These are phyloP conservation scores for Blastocladiella britannica DNA, from an alignment of 192 early-diverging fungal species.

Conservation along the genomic window DNA sequence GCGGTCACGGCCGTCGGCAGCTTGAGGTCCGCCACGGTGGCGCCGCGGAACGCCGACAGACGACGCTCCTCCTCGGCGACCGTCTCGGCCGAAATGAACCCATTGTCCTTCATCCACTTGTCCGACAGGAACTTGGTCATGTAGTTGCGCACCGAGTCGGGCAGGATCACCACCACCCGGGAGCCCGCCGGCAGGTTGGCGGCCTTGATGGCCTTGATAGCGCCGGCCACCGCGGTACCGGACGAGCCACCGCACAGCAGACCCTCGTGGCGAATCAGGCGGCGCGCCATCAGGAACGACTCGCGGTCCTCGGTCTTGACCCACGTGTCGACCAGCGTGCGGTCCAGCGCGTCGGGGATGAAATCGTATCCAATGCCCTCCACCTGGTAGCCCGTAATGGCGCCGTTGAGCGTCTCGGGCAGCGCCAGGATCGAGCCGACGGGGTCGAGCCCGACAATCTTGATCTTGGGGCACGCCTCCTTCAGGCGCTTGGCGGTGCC, in stretches of 20 bases:
- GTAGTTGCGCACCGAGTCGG: constrained; percentile 97
- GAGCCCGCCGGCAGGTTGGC: constrained; percentile 53
- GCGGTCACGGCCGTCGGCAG: constrained; percentile 74
- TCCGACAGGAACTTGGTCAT: constrained; percentile 99
- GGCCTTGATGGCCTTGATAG: constrained; percentile 58
- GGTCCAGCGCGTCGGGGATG: constrained; percentile 77
- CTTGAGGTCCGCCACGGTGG: constrained; percentile 57
- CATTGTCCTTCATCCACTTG: constrained; percentile 81
- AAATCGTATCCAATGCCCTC: constrained; percentile 99
- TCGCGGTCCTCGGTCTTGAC: constrained; percentile 92
- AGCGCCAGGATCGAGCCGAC: constrained; percentile 82
- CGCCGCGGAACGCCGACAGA: constrained; percentile 25
- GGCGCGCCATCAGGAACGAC: constrained; percentile 84
- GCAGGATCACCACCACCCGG: constrained; percentile 80
- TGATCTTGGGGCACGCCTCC: constrained; percentile 67
- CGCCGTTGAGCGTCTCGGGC: constrained; percentile 56
- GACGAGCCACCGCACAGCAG: constrained; percentile 90
- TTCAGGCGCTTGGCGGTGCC: constrained; percentile 88
- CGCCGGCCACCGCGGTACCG: constrained; percentile 78
- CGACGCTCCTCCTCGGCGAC: constrained; percentile 45
- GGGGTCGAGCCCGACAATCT: constrained; percentile 88
- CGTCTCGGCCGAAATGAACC: constrained; percentile 55
- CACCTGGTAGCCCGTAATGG: constrained; percentile 56
- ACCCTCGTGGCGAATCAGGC: constrained; percentile 91
- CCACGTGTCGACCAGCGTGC: constrained; percentile 74